These are phyloP conservation scores for Pseudocercospora macadamiae DNA, from an alignment of 2,329 filamentous ascomycete species.

Conservation along the genomic window DNA sequence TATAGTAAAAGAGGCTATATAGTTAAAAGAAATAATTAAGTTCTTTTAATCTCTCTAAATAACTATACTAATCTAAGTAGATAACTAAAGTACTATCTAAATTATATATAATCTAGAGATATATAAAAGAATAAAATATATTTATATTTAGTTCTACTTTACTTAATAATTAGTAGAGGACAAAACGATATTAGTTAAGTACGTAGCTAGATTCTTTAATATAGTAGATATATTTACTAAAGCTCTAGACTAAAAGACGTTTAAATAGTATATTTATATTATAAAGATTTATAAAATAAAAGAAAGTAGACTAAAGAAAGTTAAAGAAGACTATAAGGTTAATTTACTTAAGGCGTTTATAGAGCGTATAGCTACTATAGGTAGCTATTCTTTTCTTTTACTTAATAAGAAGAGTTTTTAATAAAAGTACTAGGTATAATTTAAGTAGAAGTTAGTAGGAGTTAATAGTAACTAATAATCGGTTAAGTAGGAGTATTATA, in stretches of 20 bases:
- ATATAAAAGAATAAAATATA: background rate
- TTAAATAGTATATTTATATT: background rate
- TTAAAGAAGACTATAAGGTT: background rate
- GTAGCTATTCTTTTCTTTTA: constrained; percentile 11
- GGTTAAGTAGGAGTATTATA: constrained; percentile 3
- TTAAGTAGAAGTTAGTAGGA: background rate
- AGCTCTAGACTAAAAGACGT: constrained; percentile 5
- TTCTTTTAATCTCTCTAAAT: background rate
- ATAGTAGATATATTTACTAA: constrained; percentile 12
- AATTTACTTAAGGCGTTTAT: constrained; percentile 1
- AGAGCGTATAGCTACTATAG: background rate
- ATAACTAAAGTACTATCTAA: background rate
- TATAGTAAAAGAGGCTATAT: background rate
- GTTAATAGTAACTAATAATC: background rate
- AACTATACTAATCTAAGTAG: background rate
- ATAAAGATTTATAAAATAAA: constrained; percentile 4
- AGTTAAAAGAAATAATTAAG: background rate
- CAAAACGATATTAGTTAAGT: background rate
- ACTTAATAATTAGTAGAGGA: background rate
- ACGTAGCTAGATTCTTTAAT: constrained; percentile 10
- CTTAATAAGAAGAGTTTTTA: constrained; percentile 4
- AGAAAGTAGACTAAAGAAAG: background rate
- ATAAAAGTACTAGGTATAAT: background rate
- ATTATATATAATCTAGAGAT: background rate
- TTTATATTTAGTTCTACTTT: background rate